These are phyloP conservation scores for Globisporangium acanthophoron DNA, from an alignment of 352 stramenopile genomes.

Conservation along the genomic window DNA sequence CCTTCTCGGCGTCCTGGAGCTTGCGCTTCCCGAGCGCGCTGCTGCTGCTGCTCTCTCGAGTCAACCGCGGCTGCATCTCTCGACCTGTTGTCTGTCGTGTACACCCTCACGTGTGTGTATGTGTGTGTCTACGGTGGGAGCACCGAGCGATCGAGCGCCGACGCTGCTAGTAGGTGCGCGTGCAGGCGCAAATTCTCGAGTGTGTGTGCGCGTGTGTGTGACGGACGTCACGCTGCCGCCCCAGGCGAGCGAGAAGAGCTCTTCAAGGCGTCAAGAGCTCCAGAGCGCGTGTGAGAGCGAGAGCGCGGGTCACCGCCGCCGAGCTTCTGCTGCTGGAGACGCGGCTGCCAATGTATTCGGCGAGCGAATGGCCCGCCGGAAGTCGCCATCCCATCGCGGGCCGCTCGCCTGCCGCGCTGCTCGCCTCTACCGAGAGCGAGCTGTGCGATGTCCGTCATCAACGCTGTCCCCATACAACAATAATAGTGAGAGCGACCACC, in stretches of 20 bases:
- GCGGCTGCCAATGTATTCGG: background rate
- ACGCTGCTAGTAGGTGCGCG: background rate
- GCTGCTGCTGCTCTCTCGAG: background rate
- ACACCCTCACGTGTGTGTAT: background rate
- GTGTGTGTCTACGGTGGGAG: background rate
- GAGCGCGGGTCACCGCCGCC: background rate
- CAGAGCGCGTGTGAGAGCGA: background rate
- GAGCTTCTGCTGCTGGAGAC: conserved; percentile 3
- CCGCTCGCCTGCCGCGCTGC: background rate
- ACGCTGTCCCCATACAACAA: background rate
- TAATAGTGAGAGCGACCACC: background rate
- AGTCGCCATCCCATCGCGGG: background rate
- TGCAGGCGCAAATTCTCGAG: conserved; percentile 1
- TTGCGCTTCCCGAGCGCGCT: conserved; percentile 7
- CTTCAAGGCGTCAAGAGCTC: too few relatives aligned
- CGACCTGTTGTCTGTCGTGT: background rate
- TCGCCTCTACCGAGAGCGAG: background rate
- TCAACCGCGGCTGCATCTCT: too few relatives aligned
- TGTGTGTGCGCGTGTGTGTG: background rate
- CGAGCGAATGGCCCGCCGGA: too few relatives aligned
- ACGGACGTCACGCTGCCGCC: too few relatives aligned
- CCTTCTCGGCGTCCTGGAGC: background rate
- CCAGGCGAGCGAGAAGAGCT: too few relatives aligned
- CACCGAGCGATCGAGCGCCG: background rate
- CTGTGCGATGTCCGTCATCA: background rate